Evolutionary conservation across 306 rosid species (phyloP).

Genomic region (Bauhinia variegata): DNA sequence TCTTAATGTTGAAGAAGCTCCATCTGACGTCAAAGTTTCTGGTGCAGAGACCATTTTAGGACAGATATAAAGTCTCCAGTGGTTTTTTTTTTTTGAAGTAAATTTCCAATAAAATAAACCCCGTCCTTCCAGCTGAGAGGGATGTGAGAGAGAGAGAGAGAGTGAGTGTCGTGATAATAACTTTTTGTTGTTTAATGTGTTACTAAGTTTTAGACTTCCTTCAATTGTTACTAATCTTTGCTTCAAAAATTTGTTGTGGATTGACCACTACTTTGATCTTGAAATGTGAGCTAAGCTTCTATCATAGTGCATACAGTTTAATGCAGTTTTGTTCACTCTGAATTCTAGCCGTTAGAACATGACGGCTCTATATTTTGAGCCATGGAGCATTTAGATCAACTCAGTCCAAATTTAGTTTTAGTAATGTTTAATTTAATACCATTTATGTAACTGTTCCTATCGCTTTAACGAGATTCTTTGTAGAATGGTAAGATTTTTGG

Average conservation of each 20-base stretch:
- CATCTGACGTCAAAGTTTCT: constrained; percentile 94
- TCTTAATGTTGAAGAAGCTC: constrained; percentile 88
- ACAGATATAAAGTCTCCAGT: constrained; percentile 58
- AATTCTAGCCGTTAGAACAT: no score
- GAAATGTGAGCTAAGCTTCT: no score
- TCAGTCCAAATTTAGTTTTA: no score
- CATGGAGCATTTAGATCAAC: no score
- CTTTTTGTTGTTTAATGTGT: constrained; percentile 23
- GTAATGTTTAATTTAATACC: no score
- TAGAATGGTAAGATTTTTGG: no score
- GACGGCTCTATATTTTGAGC: no score
- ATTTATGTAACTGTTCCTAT: no score
- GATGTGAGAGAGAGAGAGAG: neutral
- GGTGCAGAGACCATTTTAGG: constrained; percentile 81
- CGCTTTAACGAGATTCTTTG: no score
- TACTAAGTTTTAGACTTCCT: neutral
- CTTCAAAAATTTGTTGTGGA: neutral
- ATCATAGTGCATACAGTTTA: no score
- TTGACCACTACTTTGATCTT: no score
- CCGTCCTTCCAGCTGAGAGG: constrained; percentile 6
- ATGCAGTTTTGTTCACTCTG: no score
- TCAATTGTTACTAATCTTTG: neutral
- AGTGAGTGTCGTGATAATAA: neutral
- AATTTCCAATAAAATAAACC: constrained; percentile 28
- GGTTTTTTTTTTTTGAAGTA: constrained; percentile 14